Base-by-base conservation (phyloP, 805 yeast species). In the Ogataea methylovora region DNA sequence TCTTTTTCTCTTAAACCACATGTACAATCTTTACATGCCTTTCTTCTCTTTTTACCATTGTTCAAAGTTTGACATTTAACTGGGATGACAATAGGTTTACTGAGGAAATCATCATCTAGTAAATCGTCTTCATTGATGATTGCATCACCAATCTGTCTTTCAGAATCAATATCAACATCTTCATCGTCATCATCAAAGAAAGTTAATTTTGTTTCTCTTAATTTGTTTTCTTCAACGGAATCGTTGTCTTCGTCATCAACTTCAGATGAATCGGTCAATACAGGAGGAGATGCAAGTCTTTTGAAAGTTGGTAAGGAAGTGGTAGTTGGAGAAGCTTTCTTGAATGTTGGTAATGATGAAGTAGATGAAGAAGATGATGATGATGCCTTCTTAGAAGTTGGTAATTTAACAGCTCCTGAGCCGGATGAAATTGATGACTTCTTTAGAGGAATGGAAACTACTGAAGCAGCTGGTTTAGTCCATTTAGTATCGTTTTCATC, bases 11-110 rank as follows among this genome's bases (percentile, higher is more conserved):
- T 87, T 43, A 92, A 69, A 6, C 99, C 99, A 66, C 99, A 92
- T 0, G 97, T 82, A 60, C 99, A 92, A 60, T 92, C 96, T 61
- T 88, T 92, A 66, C 99, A 92, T 0, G 99, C 98, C 61, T 79
- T 86, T 65, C 90, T 76, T 55, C 95, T 72, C 60, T 71, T 73
- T 30, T 52, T 64, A 24, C 33, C 33, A 17, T 15, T 16, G 29
- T 27, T 33, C 13, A 67, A 60, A 38, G 60, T 51, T 43, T 70
- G 73, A 52, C 85, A 77, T 44, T 70, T 67, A 31, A 70, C 65
- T 12, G 92, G 90, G 21, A 71, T 66, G 18, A 73, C 64, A 32
- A 76, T 60, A 35, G 63, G 49, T 42, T 45, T 17, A 46, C 43
- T 24, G 39, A 58, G 34, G 50, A 37, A 13, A 43, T 29, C 19